A percentile compares a stretch with the other conserved stretches of the same genome.
Evolutionary conservation across 306 rosid genomes (phyloP).

Genomic region (Acacia melanoxylon): DNA sequence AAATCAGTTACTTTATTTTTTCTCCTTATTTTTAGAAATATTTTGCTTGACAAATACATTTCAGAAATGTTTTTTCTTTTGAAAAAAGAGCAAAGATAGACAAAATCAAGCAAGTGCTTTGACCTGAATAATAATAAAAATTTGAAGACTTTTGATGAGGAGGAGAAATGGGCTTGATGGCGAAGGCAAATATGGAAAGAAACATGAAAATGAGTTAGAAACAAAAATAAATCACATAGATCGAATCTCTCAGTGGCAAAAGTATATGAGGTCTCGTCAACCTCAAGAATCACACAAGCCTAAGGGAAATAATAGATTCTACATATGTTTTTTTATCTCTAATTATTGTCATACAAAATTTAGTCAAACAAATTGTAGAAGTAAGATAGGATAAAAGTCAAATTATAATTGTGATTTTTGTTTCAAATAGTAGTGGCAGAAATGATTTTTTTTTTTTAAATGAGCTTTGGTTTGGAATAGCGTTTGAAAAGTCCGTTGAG

Average conservation of each 20-base stretch:
- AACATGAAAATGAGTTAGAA: background rate
- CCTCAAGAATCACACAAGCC: background rate
- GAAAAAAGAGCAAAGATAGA: background rate
- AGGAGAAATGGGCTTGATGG: background rate
- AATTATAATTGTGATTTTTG: too few relatives aligned
- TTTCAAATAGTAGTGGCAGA: too few relatives aligned
- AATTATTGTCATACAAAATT: background rate
- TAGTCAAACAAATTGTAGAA: background rate
- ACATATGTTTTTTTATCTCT: background rate
- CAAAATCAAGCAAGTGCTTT: background rate
- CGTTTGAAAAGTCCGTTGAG: too few relatives aligned
- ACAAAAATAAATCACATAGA: background rate
- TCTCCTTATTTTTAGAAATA: background rate
- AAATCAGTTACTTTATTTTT: background rate
- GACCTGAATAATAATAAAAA: background rate
- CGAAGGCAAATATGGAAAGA: background rate
- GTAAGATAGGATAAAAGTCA: too few relatives aligned
- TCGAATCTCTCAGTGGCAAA: background rate
- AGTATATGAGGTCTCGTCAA: background rate
- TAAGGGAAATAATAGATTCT: background rate
- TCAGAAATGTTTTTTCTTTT: background rate
- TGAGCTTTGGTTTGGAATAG: too few relatives aligned
- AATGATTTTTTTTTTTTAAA: too few relatives aligned
- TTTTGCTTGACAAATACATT: too few relatives aligned
- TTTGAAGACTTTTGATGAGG: background rate